Evolutionary conservation across 805 yeast genomes (phyloP).

Genomic region (Candida taoyuanica): DNA sequence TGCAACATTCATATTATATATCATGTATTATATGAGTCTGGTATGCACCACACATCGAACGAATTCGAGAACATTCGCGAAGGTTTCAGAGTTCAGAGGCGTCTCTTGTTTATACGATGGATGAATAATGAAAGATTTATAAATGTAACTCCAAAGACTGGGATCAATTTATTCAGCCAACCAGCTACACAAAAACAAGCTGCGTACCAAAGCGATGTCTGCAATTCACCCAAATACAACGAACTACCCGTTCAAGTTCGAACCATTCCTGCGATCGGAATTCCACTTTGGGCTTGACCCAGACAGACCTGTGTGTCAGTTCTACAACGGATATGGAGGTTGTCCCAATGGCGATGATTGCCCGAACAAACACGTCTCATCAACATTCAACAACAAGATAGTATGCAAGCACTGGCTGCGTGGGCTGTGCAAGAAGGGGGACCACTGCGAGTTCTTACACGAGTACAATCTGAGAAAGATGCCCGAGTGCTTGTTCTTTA

Average conservation of each 20-base stretch:
- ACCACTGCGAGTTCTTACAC: constrained; percentile 92
- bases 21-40: too few species aligned
- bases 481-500: constrained; percentile 93
- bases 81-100: constrained; percentile 1
- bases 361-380: constrained; percentile 78
- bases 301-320: constrained; percentile 83
- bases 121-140: too few species aligned
- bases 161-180: too few species aligned
- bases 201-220: too few species aligned
- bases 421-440: constrained; percentile 95
- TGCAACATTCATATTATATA: too few species aligned
- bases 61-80: constrained; percentile 14
- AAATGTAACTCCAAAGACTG: too few species aligned
- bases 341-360: constrained; percentile 88
- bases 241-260: constrained; percentile 58
- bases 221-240: constrained; percentile 37
- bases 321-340: constrained; percentile 56
- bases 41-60: constrained; percentile 6
- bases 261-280: constrained; percentile 75
- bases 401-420: constrained; percentile 98
- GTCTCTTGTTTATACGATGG: neutral
- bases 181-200: too few species aligned
- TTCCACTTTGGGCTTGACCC: constrained; percentile 82
- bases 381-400: constrained; percentile 63
- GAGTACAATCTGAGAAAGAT: constrained; percentile 90